Evolutionary conservation across 2,329 filamentous ascomycete species (phyloP), one percentile per base, ranked within the genome.

Genomic region (Zarea fungicola): DNA sequence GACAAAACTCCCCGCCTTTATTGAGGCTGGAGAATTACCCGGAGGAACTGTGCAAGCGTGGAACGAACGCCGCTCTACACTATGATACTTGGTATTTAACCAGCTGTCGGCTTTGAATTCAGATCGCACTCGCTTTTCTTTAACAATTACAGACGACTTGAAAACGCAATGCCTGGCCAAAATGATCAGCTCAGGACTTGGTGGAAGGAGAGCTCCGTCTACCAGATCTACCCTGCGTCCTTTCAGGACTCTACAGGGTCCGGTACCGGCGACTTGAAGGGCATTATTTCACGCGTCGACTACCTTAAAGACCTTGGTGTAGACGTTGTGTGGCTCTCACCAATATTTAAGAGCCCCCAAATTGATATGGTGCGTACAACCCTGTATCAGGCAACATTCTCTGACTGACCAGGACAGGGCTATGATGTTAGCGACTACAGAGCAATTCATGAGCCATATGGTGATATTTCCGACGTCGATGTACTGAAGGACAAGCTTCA

Each of bases 341-440:
- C 72, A 26, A 73, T 73, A 35, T 74, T 70, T 50, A 62, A 70
- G 53, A 72, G 69, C 34, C 83, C 83, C 0, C 78, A 83, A 57
- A 66, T 79, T 39, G 84, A 88, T 57, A 85, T 87, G 83, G 67
- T 70, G 51, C 14, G 34, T 26, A 14, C 11, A 10, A 19, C 4
- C 14, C n/a, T 18, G 16, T 22, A 5, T 28, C 6, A 1, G 29
- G 13, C 18, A 21, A 22, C n/a, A 39, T 21, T n/a, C n/a, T 16
- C 21, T 8, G 10, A 14, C 35, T 16, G 32, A 42, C 34, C 19
- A 36, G 48, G 18, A 16, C 46, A 70, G 84, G 70, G 84, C 34
- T 88, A 88, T 60, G 85, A 88, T 59, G 78, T 88, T 45, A 77
- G 77, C 11, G 77, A 89, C 62, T 89, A 89, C 56, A 75, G 78